Evolutionary conservation across 1,284 basidiomycete genomes (phyloP).

Genomic region (Ceratobasidium sp.): DNA sequence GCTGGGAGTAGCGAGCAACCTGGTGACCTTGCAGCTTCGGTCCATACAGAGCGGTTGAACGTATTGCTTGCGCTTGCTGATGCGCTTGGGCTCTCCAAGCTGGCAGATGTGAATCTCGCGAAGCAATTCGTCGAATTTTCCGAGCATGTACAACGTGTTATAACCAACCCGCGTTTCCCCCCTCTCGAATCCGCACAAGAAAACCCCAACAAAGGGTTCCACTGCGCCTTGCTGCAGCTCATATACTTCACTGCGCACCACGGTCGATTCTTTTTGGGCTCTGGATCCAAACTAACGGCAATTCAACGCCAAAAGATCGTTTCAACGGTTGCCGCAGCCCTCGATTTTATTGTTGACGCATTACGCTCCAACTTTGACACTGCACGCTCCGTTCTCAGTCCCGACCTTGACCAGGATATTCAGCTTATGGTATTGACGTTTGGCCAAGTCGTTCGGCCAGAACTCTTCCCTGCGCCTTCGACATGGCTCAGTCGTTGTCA

Average conservation of each 20-base stretch:
- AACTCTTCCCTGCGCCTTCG: constrained; percentile 67
- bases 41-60: constrained; percentile 78
- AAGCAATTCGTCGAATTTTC: constrained; percentile 72
- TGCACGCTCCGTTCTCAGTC: constrained; percentile 63
- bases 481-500: constrained; percentile 85
- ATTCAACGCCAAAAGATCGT: constrained; percentile 66
- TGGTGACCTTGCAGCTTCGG: constrained; percentile 85
- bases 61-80: constrained; percentile 69
- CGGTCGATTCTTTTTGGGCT: constrained; percentile 1
- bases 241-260: constrained; percentile 73
- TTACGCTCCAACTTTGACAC: constrained; percentile 73
- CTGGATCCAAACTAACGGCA: constrained; percentile 55
- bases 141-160: constrained; percentile 48
- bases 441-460: constrained; percentile 70
- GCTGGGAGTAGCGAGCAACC: constrained; percentile 74
- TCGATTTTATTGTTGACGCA: constrained; percentile 72
- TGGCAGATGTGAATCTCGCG: constrained; percentile 57
- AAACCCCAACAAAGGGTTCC: constrained; percentile 71
- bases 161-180: constrained; percentile 59
- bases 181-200: constrained; percentile 79
- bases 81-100: constrained; percentile 62
- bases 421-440: constrained; percentile 82
- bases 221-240: constrained; percentile 79
- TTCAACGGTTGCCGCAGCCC: constrained; percentile 66
- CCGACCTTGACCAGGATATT: constrained; percentile 79